Conservation (phyloP, 306 rosid genomes). For the Trifolium pratense region DNA sequence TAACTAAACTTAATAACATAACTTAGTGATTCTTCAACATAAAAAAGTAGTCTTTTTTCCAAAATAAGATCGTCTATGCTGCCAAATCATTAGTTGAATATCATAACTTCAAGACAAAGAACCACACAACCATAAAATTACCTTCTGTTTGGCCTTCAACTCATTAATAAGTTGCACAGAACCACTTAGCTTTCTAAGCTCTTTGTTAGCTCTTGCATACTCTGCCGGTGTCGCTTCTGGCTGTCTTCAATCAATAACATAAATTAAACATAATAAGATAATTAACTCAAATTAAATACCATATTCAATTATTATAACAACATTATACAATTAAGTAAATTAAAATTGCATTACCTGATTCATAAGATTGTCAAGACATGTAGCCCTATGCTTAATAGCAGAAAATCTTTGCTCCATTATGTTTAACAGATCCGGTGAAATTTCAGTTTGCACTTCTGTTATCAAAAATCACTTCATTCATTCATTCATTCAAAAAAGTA, state of each 20-base stretch:
- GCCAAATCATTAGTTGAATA: conserved; percentile 21
- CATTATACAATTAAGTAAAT: conserved; percentile 9
- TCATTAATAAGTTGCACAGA: conserved; percentile 68
- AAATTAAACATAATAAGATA: conserved; percentile 41
- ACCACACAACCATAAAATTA: conserved; percentile 26
- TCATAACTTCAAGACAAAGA: conserved; percentile 5
- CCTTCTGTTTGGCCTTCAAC: conserved; percentile 81
- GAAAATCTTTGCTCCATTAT: conserved; percentile 80
- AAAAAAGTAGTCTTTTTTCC: neutral
- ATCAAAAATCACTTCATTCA: neutral
- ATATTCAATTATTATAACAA: neutral
- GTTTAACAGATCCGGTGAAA: conserved; percentile 62
- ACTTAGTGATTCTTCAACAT: neutral
- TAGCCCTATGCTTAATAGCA: conserved; percentile 65
- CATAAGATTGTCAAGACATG: conserved; percentile 58
- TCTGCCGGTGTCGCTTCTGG: conserved; percentile 79
- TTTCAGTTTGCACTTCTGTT: conserved; percentile 59
- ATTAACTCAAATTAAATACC: conserved; percentile 12
- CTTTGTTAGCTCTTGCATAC: conserved; percentile 86
- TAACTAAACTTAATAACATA: neutral
- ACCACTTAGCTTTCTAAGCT: conserved; percentile 75
- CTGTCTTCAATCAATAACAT: conserved; percentile 75
- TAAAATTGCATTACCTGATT: conserved; percentile 59
- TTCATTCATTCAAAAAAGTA: too few species aligned
- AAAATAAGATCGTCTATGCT: conserved; percentile 3